A percentile compares a stretch with the other conserved stretches of the same genome.
Conservation (phyloP, 148 eudicot species). For the Cornus florida region DNA sequence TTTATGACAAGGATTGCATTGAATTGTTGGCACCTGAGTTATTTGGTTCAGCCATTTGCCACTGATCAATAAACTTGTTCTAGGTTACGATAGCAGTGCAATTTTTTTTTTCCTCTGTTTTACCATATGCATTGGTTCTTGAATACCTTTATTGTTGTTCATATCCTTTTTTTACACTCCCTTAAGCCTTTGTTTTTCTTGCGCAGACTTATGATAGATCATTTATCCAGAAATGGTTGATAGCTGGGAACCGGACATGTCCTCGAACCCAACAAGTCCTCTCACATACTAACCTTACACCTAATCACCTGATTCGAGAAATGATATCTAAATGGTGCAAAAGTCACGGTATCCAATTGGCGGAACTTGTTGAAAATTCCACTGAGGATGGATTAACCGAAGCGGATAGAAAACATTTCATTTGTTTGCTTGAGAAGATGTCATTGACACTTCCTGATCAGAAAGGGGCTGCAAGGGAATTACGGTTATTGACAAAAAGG, state of each 20-base stretch:
- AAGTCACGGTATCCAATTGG: slow-evolving; percentile 39
- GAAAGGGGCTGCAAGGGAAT: slow-evolving; percentile 68
- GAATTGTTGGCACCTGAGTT: not conserved
- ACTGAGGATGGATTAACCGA: slow-evolving; percentile 43
- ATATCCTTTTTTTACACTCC: not conserved
- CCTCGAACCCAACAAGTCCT: slow-evolving; percentile 76
- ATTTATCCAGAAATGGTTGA: slow-evolving; percentile 72
- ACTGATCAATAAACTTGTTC: not conserved
- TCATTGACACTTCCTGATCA: slow-evolving; percentile 57
- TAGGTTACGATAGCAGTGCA: too few relatives aligned
- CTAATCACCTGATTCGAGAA: slow-evolving; percentile 56
- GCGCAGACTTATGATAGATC: slow-evolving; percentile 74
- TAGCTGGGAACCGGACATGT: slow-evolving; percentile 68
- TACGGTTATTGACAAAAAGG: slow-evolving; percentile 59
- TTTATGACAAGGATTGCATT: not conserved
- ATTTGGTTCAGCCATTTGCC: not conserved
- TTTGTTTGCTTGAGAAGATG: slow-evolving; percentile 45
- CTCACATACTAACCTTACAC: slow-evolving; percentile 60
- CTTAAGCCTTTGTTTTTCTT: not conserved
- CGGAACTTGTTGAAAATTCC: slow-evolving; percentile 28
- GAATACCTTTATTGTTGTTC: slow-evolving; percentile 8
- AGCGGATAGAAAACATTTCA: slow-evolving; percentile 53
- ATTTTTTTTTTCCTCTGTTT: too few relatives aligned
- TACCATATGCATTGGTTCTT: not conserved
- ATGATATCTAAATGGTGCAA: slow-evolving; percentile 69